Conservation (phyloP, 2,329 filamentous ascomycete genomes). For the Graphilbum sp. region DNA sequence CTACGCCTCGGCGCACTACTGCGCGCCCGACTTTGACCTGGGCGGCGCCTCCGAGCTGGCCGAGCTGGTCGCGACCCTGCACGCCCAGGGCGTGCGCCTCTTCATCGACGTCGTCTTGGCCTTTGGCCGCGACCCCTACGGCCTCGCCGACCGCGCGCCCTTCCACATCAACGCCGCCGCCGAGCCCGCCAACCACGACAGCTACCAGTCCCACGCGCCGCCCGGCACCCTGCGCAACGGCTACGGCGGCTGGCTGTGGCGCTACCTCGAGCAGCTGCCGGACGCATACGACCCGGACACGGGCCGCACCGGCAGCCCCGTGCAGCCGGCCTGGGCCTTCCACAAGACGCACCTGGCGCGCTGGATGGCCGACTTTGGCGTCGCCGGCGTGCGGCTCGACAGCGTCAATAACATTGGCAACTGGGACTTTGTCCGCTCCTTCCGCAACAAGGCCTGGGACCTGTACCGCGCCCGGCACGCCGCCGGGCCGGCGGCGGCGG, state of each 20-base stretch:
- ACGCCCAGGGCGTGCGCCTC: slow-evolving; percentile 7
- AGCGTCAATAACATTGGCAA: slow-evolving; percentile 13
- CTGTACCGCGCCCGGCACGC: slow-evolving; percentile 7
- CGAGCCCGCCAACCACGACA: slow-evolving; percentile 11
- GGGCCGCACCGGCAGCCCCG: slow-evolving; percentile 2
- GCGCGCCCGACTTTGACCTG: slow-evolving; percentile 11
- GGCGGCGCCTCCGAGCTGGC: slow-evolving; percentile 9
- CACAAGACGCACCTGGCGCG: slow-evolving; percentile 10
- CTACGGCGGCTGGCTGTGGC: slow-evolving; percentile 10
- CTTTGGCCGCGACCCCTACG: slow-evolving; percentile 12
- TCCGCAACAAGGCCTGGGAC: slow-evolving; percentile 11
- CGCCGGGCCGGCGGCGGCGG: not conserved
- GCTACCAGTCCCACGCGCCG: slow-evolving; percentile 10
- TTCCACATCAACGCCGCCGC: slow-evolving; percentile 11
- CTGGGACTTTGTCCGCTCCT: slow-evolving; percentile 12
- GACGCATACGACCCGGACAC: slow-evolving; percentile 10
- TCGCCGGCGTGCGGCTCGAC: slow-evolving; percentile 12
- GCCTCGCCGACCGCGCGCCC: slow-evolving; percentile 7
- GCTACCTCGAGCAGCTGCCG: slow-evolving; percentile 8
- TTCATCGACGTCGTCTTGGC: slow-evolving; percentile 13
- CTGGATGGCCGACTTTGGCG: slow-evolving; percentile 12
- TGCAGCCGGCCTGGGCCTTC: slow-evolving; percentile 9
- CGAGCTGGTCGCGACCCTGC: slow-evolving; percentile 8
- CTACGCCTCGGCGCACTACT: slow-evolving; percentile 13
- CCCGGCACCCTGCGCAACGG: slow-evolving; percentile 7